Evolutionary conservation across 805 yeast species (phyloP).

Genomic region (Kodamaea kakaduensis): DNA sequence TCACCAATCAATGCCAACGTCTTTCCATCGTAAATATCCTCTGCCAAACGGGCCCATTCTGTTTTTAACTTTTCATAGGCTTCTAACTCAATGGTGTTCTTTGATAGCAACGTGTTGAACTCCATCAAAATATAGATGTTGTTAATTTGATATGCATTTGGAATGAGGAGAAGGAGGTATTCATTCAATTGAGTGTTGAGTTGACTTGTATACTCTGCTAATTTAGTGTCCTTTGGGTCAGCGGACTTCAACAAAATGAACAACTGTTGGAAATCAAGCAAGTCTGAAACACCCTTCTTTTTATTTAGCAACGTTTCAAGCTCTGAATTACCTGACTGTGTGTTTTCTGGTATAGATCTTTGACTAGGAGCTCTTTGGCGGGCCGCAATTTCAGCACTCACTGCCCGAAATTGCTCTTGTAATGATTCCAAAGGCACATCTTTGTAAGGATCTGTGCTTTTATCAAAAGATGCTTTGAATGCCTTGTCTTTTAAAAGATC

Average conservation of each 20-base stretch:
- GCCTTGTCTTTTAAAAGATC: conserved; percentile 4
- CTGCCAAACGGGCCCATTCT: conserved; percentile 14
- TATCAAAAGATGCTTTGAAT: conserved; percentile 5
- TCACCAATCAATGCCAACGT: conserved; percentile 3
- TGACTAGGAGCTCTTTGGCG: too few species aligned
- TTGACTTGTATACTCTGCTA: conserved; percentile 4
- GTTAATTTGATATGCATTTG: conserved; percentile 14
- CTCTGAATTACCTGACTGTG: too few species aligned
- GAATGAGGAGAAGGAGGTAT: conserved; percentile 18
- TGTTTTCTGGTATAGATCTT: too few species aligned
- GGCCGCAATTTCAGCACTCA: conserved; percentile 6
- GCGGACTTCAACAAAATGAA: conserved; percentile 9
- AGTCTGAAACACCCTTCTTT: conserved; percentile 9
- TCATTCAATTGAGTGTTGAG: conserved; percentile 13
- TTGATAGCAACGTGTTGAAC: conserved; percentile 10
- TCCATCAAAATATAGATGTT: conserved; percentile 11
- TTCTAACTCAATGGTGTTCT: conserved; percentile 9
- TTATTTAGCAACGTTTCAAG: conserved; percentile 9
- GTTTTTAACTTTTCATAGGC: conserved; percentile 9
- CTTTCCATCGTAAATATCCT: conserved; percentile 4
- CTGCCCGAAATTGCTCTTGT: conserved; percentile 7
- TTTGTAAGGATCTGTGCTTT: conserved; percentile 2
- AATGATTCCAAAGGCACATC: conserved; percentile 9
- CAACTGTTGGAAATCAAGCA: conserved; percentile 15
- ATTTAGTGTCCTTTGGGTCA: neutral